A percentile compares a stretch with the other conserved stretches of the same genome.
These are phyloP conservation scores for Lactarius evosmus DNA, from an alignment of 768 basidiomycete species.

Conservation along the genomic window DNA sequence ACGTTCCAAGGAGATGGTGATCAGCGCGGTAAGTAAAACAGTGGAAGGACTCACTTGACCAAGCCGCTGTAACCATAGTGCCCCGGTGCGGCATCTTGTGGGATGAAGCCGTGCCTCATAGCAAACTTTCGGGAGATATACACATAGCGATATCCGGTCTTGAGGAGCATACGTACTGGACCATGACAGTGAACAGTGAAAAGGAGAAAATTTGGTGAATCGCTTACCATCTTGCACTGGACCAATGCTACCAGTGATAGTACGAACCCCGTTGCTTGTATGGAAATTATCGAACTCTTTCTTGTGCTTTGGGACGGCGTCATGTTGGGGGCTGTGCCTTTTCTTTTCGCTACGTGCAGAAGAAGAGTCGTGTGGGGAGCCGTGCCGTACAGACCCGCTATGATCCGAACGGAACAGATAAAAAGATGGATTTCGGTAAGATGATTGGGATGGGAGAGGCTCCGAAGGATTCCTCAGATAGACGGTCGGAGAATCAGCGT, in stretches of 20 bases:
- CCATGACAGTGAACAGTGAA: constrained; percentile 2
- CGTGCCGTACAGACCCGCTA: constrained; percentile 6
- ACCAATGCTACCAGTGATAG: constrained; percentile 86
- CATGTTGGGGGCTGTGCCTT: constrained; percentile 35
- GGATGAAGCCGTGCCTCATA: constrained; percentile 80
- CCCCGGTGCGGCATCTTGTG: constrained; percentile 81
- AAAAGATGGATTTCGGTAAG: constrained; percentile 68
- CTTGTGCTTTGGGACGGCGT: constrained; percentile 60
- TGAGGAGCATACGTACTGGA: constrained; percentile 88
- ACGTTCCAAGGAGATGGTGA: background rate
- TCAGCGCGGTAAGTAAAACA: background rate
- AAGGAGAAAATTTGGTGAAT: background rate
- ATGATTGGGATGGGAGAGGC: constrained; percentile 57
- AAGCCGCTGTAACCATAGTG: constrained; percentile 92
- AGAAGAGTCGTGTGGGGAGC: constrained; percentile 34
- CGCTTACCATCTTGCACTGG: constrained; percentile 79
- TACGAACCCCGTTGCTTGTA: constrained; percentile 87
- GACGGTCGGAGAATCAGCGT: constrained; percentile 46
- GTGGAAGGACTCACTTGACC: constrained; percentile 47
- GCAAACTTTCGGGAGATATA: constrained; percentile 97
- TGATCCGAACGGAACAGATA: constrained; percentile 54
- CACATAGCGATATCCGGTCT: constrained; percentile 87
- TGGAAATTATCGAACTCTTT: constrained; percentile 85
- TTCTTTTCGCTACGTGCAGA: constrained; percentile 31
- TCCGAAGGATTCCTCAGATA: constrained; percentile 59